Conservation (phyloP, 2,329 filamentous ascomycete genomes). For the Aspergillus bombycis region DNA sequence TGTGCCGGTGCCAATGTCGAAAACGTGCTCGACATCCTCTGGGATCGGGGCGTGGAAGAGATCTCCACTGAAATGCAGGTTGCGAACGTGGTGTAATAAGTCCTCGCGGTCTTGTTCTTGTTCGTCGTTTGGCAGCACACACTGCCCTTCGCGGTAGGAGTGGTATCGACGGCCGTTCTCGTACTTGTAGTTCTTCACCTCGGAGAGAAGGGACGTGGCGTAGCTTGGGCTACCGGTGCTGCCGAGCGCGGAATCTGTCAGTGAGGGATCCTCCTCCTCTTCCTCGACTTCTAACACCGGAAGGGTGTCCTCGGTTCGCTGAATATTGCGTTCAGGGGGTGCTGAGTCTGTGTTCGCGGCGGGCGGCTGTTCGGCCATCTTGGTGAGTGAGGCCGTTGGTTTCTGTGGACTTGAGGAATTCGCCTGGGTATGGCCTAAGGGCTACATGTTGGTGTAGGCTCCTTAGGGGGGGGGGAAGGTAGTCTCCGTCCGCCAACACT, state of each 20-base stretch:
- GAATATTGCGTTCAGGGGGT: background rate
- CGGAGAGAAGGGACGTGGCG: background rate
- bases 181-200: background rate
- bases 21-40: background rate
- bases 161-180: slow-evolving; percentile 2
- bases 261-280: background rate
- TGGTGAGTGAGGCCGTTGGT: background rate
- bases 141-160: background rate
- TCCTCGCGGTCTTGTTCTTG: background rate
- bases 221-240: background rate
- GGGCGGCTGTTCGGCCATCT: background rate
- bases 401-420: background rate
- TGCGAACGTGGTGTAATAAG: background rate
- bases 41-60: background rate
- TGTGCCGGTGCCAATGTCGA: background rate
- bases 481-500: background rate
- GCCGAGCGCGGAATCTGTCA: background rate
- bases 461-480: background rate
- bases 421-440: background rate
- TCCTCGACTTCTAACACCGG: background rate
- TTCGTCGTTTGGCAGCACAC: background rate
- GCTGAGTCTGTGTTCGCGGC: background rate
- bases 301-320: background rate
- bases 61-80: background rate
- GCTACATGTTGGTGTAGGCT: background rate